Evolutionary conservation across 345 rosid species (phyloP), one percentile per base, ranked within the genome.

Genomic region (Melaleuca alternifolia): DNA sequence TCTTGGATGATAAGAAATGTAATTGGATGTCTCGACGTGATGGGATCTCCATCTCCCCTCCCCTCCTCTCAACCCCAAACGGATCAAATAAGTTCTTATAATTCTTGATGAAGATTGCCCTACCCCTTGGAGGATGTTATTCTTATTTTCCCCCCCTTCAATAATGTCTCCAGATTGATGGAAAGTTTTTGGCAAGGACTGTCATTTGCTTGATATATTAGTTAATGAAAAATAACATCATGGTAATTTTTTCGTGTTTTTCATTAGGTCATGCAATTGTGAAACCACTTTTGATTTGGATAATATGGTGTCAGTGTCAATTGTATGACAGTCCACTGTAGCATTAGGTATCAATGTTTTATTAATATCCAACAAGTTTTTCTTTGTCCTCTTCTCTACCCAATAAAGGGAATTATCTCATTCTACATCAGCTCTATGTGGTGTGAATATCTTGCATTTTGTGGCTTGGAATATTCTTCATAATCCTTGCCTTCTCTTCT

Each of bases 401-500:
- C 48, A 41, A 71, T 71, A 37, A 18, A 37, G 81, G 9, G 81
- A 18, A 37, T 71, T 10, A 37, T 71, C 81, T 18, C 37, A 71
- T 71, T 71, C 26, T 33, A 37, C 26, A 71, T 37, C 81, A 71
- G 24, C 46, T 71, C 79, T 54, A 71, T 71, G 48, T 37, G 81
- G 3, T 71, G 81, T 6, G 26, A 20, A 20, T 71, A 71, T 71
- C 81, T 71, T 48, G 37, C 7, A 11, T 71, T 71, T 37, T 71
- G 48, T 71, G 81, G 81, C 48, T 71, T 71, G 48, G 81, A 71
- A 71, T 71, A 71, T 71, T 18, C 81, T 37, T 71, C 81, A 71
- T 71, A 24, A 71, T 48, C 48, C 2, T 26, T 71, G 44, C 83
- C 41, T 76, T 87, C 82, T 56, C 86, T 88, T 91, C 61, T 86